Evolutionary conservation across 352 stramenopile species (phyloP).

Genomic region (Globisporangium takayamanum): DNA sequence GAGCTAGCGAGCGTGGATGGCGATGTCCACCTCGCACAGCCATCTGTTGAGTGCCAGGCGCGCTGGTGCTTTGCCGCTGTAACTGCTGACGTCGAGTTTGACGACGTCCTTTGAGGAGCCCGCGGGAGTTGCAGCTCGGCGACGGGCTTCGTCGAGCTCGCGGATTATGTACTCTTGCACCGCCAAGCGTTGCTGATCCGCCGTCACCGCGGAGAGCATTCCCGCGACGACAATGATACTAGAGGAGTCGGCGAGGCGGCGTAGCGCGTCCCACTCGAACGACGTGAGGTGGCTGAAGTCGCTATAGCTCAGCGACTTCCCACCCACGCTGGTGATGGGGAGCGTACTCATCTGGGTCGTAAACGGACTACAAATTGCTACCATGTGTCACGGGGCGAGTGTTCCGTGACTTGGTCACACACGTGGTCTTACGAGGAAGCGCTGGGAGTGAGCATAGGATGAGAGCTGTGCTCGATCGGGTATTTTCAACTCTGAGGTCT

Average conservation of each 20-base stretch:
- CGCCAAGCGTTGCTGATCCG: background rate
- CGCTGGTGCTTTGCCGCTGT: conserved; percentile 7
- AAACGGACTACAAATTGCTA: too few relatives aligned
- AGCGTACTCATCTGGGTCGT: too few relatives aligned
- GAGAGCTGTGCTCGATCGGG: too few relatives aligned
- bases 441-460: too few relatives aligned
- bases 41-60: conserved; percentile 15
- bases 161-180: background rate
- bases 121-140: background rate
- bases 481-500: too few relatives aligned
- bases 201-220: background rate
- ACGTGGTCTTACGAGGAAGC: too few relatives aligned
- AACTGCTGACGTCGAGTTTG: conserved; percentile 23
- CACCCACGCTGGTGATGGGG: too few relatives aligned
- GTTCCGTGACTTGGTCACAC: too few relatives aligned
- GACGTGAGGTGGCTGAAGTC: background rate
- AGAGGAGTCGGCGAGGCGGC: background rate
- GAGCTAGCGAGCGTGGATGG: conserved; percentile 7
- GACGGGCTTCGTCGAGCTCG: background rate
- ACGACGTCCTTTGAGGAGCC: conserved; percentile 11
- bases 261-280: background rate
- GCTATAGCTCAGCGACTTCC: background rate
- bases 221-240: background rate
- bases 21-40: conserved; percentile 19
- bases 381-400: too few relatives aligned